Base-by-base conservation (phyloP, 2,329 filamentous ascomycete genomes). In the Scedosporium aurantiacum region DNA sequence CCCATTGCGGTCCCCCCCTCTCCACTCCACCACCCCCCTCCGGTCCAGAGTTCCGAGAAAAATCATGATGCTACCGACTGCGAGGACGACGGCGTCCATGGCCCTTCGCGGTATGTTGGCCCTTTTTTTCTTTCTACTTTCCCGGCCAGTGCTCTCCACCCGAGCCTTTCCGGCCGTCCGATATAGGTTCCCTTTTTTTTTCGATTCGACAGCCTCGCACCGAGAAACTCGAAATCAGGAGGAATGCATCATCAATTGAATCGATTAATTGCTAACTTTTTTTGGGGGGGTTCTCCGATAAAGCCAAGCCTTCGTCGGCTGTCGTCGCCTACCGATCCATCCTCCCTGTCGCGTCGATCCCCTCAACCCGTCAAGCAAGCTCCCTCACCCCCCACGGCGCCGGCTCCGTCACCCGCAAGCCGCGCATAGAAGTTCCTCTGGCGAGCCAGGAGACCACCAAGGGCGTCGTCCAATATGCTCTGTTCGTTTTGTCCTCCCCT, bases 401-500 rank as follows among this genome's bases (percentile, higher is more conserved):
- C 50, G 57, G 57, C 45, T 62, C 60, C 72, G 72, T 82, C 76
- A 67, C 85, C 71, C 72, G 80, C 76, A 71, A 79, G 75, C 71
- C 78, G 68, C 83, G 85, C 68, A 83, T 82, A 72, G 88, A 93
- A 76, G 89, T 94, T 62, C 86, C 84, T 65, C 79, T 94, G 63
- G 79, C 88, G 65, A 92, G 88, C 74, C 86, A 95, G 77, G 87
- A 91, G 75, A 81, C 81, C 66, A 90, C 87, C 75, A 90, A 93
- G 80, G 86, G 89, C 68, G 84, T 84, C 63, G 79, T 93, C 69
- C 89, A 95, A 85, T 93, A 91, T 74, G 90, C 89, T 66, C 81
- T 95, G 89, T 93, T 88, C 68, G 88, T 84, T 14, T 14, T 60
- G 37, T 5, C 37, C 43, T 41, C 40, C 25, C 41, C 40, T 8